Base-by-base conservation (phyloP, 441 rosid species). In the Euphorbia schlechtendalii region DNA sequence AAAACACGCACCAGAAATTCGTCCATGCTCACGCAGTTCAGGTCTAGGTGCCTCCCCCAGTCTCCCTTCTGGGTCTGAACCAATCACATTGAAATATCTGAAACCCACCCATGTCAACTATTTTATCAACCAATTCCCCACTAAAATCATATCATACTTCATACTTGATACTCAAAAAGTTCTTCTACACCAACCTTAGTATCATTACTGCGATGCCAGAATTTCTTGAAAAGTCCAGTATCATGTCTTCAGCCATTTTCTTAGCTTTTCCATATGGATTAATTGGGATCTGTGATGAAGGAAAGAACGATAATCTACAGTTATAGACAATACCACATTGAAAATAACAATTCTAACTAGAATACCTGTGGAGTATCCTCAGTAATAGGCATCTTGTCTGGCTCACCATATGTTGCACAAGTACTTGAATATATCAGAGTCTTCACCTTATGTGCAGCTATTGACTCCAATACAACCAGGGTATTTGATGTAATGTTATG, bases 191-290 rank as follows among this genome's bases (percentile, higher is more conserved):
- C 53, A n/a, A 65, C 99, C 99, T 82, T 41, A 94, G 77, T 75
- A 94, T 86, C 99, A 94, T 91, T 71, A 94, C 84, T 0, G 96
- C 98, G 92, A 91, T 89, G 65, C 85, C 73, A 52, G 94, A 83
- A 74, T 82, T 89, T 65, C 85, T 94, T 0, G 96, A 89, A 75
- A 89, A 94, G 77, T 94, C 99, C 70, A 89, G 78, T 59, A 94
- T 91, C 67, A 91, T 83, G 74, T 94, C 99, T 77, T 94, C 99
- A 0, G 98, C 92, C 99, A 94, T 94, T 77, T 91, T 94, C 83
- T 94, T 94, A 24, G 99, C 99, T 78, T 90, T 93, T 53, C 99
- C 99, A 74, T 94, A 90, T 21, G 99, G 99, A 80, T 94, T 94
- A 41, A 91, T 94, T n/a, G 99, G 96, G 12, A 78, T 76, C 99